Conservation (phyloP, 371 early-diverging fungal species). For the Lichtheimia ramosa region DNA sequence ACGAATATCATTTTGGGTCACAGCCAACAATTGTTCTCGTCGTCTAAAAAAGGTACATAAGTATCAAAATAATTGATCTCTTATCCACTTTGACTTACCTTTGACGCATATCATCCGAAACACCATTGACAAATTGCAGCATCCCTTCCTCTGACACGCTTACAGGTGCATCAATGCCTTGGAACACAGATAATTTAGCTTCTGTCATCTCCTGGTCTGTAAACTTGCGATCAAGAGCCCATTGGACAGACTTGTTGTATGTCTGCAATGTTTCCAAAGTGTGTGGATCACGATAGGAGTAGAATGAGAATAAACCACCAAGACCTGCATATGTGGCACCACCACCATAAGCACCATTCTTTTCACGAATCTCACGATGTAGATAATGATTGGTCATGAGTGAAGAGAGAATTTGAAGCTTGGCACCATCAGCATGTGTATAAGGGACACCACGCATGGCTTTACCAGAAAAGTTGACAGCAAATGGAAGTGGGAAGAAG, state of each 20-base stretch:
- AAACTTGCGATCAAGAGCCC: constrained; percentile 60
- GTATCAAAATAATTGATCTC: constrained; percentile 6
- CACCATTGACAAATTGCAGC: constrained; percentile 71
- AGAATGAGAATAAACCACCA: constrained; percentile 85
- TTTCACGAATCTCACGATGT: constrained; percentile 94
- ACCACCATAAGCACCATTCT: constrained; percentile 96
- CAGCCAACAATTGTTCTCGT: constrained; percentile 72
- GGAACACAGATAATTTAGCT: constrained; percentile 91
- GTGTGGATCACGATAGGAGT: constrained; percentile 92
- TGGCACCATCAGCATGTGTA: constrained; percentile 78
- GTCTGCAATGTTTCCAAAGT: constrained; percentile 75
- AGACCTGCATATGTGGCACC: constrained; percentile 75
- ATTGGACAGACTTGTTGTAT: constrained; percentile 63
- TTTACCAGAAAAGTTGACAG: constrained; percentile 83
- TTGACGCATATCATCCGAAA: constrained; percentile 87
- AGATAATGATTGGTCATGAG: constrained; percentile 83
- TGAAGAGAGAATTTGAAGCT: constrained; percentile 77
- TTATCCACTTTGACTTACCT: constrained; percentile 42
- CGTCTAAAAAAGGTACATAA: constrained; percentile 48
- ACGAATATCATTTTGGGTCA: constrained; percentile 71
- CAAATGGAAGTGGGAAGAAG: constrained; percentile 77
- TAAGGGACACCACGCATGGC: constrained; percentile 81
- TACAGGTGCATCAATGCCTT: constrained; percentile 80
- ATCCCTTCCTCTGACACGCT: constrained; percentile 86
- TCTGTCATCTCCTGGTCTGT: constrained; percentile 78